Base-by-base conservation (phyloP, 805 yeast species). In the Wickerhamiella lipophila region DNA sequence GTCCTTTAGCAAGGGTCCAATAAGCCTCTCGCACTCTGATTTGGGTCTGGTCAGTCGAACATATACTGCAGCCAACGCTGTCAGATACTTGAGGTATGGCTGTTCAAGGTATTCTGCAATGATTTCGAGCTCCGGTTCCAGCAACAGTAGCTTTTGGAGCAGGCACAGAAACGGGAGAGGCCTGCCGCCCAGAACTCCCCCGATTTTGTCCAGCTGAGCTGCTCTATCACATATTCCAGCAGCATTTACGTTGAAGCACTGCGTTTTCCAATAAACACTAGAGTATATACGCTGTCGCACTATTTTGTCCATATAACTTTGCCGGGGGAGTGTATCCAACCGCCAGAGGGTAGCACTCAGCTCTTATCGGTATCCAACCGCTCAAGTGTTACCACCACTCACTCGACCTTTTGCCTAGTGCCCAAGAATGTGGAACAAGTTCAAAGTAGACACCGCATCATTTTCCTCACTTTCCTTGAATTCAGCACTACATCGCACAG, bases 131-230 rank as follows among this genome's bases (percentile, higher is more conserved):
- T 71, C 57, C 0, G 96, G 96, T 53, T 77, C 77, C 15, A 92
- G 63, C 62, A 89, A 94, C 3, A 88, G 68, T 50, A 89, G 61
- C 54, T 89, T 78, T 58, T 85, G 76, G 29, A 86, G 62, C 41
- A 94, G 70, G 58, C 94, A 79, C n/a, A 84, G 60, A 56, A 85
- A 86, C 12, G 79, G 80, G 15, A 82, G 69, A 0, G 94, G 92
- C 52, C 76, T 64, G 27, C 77, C 77, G 13, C 70, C 66, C 46
- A 73, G 75, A n/a, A 74, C 65, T 0, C 83, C 80, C 0, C 85
- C 89, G 3, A 84, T 62, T 45, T 68, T 68, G 8, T 70, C 59
- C 6, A 78, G 52, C 6, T 65, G 65, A 1, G 68, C 68, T 0
- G 71, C 70, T 34, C 70, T 61, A 52, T 79, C 82, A 46, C 78